phyloP scores from a whole-genome alignment of 345 rosid genomes.

The Melaleuca alternifolia region DNA sequence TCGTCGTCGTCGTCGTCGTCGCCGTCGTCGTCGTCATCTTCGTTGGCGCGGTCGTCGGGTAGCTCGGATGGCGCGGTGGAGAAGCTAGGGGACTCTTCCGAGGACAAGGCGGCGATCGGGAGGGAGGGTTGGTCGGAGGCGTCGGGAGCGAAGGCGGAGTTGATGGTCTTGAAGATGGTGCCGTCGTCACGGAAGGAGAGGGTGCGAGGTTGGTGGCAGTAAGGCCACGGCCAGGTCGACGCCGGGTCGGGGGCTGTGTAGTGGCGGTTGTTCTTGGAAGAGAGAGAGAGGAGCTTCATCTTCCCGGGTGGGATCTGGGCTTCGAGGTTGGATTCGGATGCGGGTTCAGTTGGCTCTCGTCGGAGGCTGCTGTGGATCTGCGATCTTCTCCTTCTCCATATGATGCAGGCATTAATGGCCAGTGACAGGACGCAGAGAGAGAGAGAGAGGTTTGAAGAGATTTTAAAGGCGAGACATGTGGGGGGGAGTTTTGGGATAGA shows the following conservation, averaged over 20 bases:
- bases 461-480: background rate
- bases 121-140: background rate
- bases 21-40: background rate
- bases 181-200: slow-evolving; percentile 40
- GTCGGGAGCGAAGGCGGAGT: slow-evolving; percentile 21
- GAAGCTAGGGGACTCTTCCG: slow-evolving; percentile 26
- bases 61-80: slow-evolving; percentile 17
- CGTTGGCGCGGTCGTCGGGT: background rate
- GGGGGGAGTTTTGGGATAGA: background rate
- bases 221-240: slow-evolving; percentile 76
- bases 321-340: background rate
- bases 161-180: slow-evolving; percentile 21
- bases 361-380: background rate
- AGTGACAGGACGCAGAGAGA: background rate
- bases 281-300: slow-evolving; percentile 58
- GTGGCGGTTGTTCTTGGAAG: slow-evolving; percentile 11
- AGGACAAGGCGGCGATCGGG: slow-evolving; percentile 6
- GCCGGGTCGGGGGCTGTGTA: background rate
- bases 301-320: background rate
- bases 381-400: background rate
- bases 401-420: background rate
- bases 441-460: background rate
- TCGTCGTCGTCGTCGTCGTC: background rate
- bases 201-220: slow-evolving; percentile 73
- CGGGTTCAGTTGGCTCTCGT: background rate